Percentiles rank a stretch among this genome's conserved stretches.
Evolutionary conservation across 345 rosid species (phyloP).

Genomic region (Excoecaria agallocha): DNA sequence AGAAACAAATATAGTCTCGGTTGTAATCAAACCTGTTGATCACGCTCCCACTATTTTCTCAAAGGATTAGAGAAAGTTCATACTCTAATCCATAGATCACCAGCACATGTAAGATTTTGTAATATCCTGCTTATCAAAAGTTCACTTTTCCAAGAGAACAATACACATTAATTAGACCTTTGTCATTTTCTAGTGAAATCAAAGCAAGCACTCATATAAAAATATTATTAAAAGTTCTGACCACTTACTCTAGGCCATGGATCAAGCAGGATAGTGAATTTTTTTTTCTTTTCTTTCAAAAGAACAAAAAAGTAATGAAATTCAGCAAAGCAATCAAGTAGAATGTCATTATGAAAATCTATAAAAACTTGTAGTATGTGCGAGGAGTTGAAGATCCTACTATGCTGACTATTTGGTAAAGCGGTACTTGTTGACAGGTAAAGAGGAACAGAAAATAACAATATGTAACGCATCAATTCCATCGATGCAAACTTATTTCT

Average conservation of each 20-base stretch:
- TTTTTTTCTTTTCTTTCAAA: no score
- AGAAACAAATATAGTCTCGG: background rate
- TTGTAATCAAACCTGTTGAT: background rate
- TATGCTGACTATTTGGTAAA: background rate
- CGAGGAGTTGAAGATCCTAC: background rate
- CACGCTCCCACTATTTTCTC: constrained; percentile 2
- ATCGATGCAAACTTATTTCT: no score
- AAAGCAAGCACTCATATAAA: background rate
- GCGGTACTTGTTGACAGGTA: background rate
- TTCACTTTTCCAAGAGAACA: background rate
- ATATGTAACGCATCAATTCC: background rate
- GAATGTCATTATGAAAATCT: background rate
- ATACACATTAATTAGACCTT: background rate
- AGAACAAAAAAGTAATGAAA: background rate
- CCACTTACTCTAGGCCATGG: background rate
- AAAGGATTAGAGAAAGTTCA: background rate
- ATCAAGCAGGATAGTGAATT: background rate
- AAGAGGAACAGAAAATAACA: background rate
- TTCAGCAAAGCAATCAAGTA: background rate
- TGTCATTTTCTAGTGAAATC: background rate
- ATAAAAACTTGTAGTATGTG: background rate
- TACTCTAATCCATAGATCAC: background rate
- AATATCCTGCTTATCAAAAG: background rate
- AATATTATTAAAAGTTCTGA: background rate
- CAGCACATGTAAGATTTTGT: background rate